Evolutionary conservation across 1,139 yeast genomes (phyloP).

Genomic region (Geotrichum histeridarum): DNA sequence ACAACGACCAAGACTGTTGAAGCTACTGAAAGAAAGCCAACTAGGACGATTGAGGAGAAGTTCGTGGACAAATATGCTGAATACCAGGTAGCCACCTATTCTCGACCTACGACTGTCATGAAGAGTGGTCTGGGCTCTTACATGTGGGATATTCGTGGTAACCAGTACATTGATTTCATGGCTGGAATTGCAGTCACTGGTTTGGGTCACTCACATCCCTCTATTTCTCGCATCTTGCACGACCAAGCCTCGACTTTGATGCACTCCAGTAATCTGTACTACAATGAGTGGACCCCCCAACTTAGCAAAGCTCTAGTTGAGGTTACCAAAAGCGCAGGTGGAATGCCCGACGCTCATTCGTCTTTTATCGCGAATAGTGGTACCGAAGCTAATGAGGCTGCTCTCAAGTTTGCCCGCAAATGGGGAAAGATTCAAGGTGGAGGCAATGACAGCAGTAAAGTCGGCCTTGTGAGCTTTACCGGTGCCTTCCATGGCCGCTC

Average conservation of each 20-base stretch:
- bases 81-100: conserved; percentile 73
- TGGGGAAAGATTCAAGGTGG: conserved; percentile 48
- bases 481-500: conserved; percentile 94
- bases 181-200: conserved; percentile 98
- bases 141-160: conserved; percentile 71
- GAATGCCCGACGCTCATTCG: conserved; percentile 70
- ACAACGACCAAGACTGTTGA: neutral
- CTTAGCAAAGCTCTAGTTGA: conserved; percentile 67
- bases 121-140: conserved; percentile 71
- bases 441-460: conserved; percentile 51
- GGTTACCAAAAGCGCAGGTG: conserved; percentile 64
- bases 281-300: conserved; percentile 79
- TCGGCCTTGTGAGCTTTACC: conserved; percentile 63
- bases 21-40: neutral
- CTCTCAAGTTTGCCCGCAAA: conserved; percentile 89
- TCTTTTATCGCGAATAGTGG: conserved; percentile 94
- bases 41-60: conserved; percentile 17
- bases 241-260: conserved; percentile 70
- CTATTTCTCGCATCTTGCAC: conserved; percentile 59
- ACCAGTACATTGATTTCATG: conserved; percentile 79
- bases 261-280: conserved; percentile 81
- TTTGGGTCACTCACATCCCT: conserved; percentile 78
- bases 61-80: conserved; percentile 44
- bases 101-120: conserved; percentile 59
- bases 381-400: conserved; percentile 97